Base-by-base conservation (phyloP, 306 rosid species). In the Betula pendula region DNA sequence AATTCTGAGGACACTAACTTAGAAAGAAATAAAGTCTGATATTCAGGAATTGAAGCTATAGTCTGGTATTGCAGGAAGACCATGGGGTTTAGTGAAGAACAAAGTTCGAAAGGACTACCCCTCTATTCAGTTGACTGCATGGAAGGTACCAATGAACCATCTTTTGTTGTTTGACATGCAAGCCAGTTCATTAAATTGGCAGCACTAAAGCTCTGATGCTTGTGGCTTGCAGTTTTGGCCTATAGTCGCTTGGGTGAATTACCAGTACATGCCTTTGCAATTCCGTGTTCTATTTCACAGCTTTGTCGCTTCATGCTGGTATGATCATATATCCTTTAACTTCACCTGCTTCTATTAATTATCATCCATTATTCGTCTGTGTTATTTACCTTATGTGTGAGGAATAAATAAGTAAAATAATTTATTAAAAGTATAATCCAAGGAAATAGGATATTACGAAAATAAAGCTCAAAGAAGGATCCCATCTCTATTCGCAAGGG, bases 201-300 rank as follows among this genome's bases (percentile, higher is more conserved):
- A 56, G 65, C 69, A 65, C 40, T 69, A 58, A 81, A 67, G n/a
- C 49, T 59, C 5, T 75, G 50, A 65, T 50, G 56, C 45, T 58
- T 75, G 62, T 69, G 69, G 73, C 38, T 19, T 81, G 89, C 93
- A 94, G 97, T 90, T 94, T 81, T 92, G 97, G 97, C 98, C 98
- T 14, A 74, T 94, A 9, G 96, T 94, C 82, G 93, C 90, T 66
- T 92, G 97, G 98, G 80, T 94, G 81, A 94, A 92, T 87, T 94
- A 94, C 90, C 96, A 88, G 80, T 94, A 90, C 69, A 89, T 94
- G 90, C 98, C 98, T 49, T 24, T 75, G 80, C 97, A 94, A 79
- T 79, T 92, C 50, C 93, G 97, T 4, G 98, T 92, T 81, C 15
- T 92, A 76, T 94, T 94, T 84, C 96, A 89, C 79, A 92, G 91